Evolutionary conservation across 2,329 filamentous ascomycete genomes (phyloP), one percentile per base, ranked within the genome.

Genomic region (Venturia oleaginea): DNA sequence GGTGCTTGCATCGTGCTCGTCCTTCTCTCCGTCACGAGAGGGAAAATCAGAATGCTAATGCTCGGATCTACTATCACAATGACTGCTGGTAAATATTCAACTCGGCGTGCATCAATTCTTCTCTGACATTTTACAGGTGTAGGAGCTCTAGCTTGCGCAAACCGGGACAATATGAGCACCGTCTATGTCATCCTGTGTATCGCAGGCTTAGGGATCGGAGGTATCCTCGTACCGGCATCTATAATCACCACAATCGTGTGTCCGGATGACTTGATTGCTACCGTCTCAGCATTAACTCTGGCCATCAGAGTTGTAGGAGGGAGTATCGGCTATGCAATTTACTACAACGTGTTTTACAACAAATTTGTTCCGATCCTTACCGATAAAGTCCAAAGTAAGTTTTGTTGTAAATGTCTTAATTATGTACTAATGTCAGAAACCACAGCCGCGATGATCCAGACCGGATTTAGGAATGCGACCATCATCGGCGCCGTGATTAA

Each of bases 251-350:
- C 71, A 67, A 70, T 69, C 40, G 68, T 70, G 30, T 68, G 67
- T 55, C 71, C 71, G 1, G 71, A 72, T 65, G 69, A 70, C n/a
- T 65, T 71, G 22, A 72, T 72, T 61, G 71, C 70, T 0, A 72
- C 71, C 3, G 69, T 68, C 59, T 68, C 69, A 8, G 69, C 71
- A 4, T 64, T 72, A 0, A 71, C 71, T n/a, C 66, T 72, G 8
- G 69, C 69, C 10, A 69, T 71, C n/a, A 66, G 71, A n/a, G 70
- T 70, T 24, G 66, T 72, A 1, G 71, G 70, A 22, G 71, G 70
- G 40, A 65, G 68, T 19, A 70, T 72, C 63, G 71, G 71, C 3
- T 71, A 71, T 59, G 65, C 65, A 19, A 69, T 72, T 63, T 72
- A 72, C 65, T 72, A 70, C 68, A 71, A 70, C 65, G 65, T 72